Percentiles rank a stretch among this genome's conserved stretches.
phyloP scores from a whole-genome alignment of 2,329 filamentous ascomycete genomes.

The Pezicula carpinea region DNA sequence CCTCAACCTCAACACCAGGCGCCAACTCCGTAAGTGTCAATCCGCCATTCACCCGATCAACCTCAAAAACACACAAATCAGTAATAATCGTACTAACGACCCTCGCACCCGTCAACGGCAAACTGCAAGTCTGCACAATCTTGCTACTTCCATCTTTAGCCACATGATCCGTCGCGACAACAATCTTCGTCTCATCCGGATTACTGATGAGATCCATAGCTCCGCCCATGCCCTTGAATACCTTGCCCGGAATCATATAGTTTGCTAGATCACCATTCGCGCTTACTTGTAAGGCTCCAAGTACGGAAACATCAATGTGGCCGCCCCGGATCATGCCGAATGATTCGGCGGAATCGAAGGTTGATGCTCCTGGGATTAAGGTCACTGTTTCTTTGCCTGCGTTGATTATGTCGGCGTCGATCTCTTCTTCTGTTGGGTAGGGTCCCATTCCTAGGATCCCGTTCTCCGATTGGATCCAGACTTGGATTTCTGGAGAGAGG shows the following conservation, averaged over 20 bases:
- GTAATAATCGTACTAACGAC: constrained; percentile 71
- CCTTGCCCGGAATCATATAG: constrained; percentile 86
- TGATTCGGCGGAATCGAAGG: constrained; percentile 76
- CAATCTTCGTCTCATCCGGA: constrained; percentile 66
- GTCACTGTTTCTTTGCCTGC: constrained; percentile 87
- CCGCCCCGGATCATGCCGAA: constrained; percentile 86
- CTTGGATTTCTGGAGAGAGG: constrained; percentile 61
- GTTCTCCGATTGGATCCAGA: constrained; percentile 85
- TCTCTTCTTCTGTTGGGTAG: constrained; percentile 67
- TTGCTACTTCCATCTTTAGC: constrained; percentile 65
- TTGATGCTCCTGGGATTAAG: constrained; percentile 68
- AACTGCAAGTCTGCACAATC: constrained; percentile 57
- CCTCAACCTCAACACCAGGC: constrained; percentile 62
- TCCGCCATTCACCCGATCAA: constrained; percentile 53
- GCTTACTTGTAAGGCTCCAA: constrained; percentile 68
- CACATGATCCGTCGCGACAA: constrained; percentile 65
- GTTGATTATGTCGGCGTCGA: constrained; percentile 78
- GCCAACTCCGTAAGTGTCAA: constrained; percentile 68
- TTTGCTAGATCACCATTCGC: constrained; percentile 78
- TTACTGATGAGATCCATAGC: constrained; percentile 72
- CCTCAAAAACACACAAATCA: constrained; percentile 68
- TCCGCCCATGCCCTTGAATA: constrained; percentile 83
- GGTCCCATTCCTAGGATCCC: constrained; percentile 79
- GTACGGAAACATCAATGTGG: constrained; percentile 77
- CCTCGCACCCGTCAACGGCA: constrained; percentile 61